phyloP scores from a whole-genome alignment of 768 basidiomycete species.

The Kwoniella pini region DNA sequence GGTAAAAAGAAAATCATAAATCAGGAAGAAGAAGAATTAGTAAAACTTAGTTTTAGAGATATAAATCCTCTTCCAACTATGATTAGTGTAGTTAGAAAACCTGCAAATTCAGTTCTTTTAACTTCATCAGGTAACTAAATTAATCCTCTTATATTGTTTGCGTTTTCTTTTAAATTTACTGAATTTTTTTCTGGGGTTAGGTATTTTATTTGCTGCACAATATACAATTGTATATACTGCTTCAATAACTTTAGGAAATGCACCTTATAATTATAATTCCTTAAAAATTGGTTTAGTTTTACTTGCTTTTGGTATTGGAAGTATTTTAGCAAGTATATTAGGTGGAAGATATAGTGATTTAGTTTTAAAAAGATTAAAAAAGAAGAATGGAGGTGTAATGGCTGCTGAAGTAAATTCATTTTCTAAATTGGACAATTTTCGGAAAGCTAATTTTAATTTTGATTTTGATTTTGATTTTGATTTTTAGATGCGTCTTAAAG shows the following conservation, averaged over 20 bases:
- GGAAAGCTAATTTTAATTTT: too few relatives aligned
- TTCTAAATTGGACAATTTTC: too few relatives aligned
- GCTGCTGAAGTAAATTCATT: constrained; percentile 77
- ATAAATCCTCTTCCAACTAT: constrained; percentile 75
- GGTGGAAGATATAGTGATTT: constrained; percentile 67
- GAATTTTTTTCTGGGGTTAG: too few relatives aligned
- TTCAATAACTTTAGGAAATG: constrained; percentile 64
- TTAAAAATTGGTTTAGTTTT: constrained; percentile 74
- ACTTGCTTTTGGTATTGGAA: constrained; percentile 68
- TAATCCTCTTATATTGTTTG: too few relatives aligned
- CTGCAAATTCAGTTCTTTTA: constrained; percentile 70
- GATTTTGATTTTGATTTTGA: too few relatives aligned
- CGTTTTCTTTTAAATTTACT: too few relatives aligned
- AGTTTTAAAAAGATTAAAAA: constrained; percentile 58
- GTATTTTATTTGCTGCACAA: constrained; percentile 69
- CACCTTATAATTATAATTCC: constrained; percentile 67
- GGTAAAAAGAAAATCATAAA: constrained; percentile 19
- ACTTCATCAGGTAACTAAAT: constrained; percentile 63
- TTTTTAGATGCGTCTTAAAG: constrained; percentile 69
- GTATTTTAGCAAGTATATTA: constrained; percentile 61
- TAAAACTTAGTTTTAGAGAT: constrained; percentile 67
- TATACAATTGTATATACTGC: constrained; percentile 75
- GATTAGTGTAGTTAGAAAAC: constrained; percentile 61
- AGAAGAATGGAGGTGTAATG: constrained; percentile 58
- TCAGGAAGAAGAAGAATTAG: constrained; percentile 31